Evolutionary conservation across 768 basidiomycete species (phyloP), one percentile per base, ranked within the genome.

Genomic region (Lactifluus pinguis): DNA sequence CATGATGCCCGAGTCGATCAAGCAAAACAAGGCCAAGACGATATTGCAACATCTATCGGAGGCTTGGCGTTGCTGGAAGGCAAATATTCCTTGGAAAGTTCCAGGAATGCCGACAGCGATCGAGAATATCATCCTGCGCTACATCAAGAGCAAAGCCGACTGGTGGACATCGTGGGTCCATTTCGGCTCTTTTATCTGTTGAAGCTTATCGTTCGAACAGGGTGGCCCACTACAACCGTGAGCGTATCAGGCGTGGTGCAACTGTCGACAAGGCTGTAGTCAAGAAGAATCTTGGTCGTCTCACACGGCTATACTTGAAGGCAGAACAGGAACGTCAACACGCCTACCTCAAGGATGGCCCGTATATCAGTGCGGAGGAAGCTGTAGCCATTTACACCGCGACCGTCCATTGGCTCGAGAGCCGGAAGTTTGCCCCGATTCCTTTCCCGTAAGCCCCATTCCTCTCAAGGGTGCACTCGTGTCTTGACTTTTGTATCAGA

Each of bases 1-100:
- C 77, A 98, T 98, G 95, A 98, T 98, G 95, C 97, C 97, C 7
- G 97, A 98, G 73, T 93, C 91, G 2, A 95, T 98, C 78, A 95
- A 95, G 75, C 93, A 95, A 75, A 99, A 98, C 76, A 98, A 99
- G 78, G 86, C 94, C n/a, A 99, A 99, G 79, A 98, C 97, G 11
- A 98, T 99, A 66, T 70, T 99, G 71, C 97, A 99, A 72, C 97
- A 98, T 72, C 76, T 98, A 66, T 97, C 95, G 3, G 97, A 98
- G 72, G 97, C 95, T 10, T 98, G 97, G 97, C 81, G 95, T 67
- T 98, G 95, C 74, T 93, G 91, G 91, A 93, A 93, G 73, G 91
- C 91, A 4, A 93, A 93, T 70, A 93, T 99, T 68, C 97, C 97
- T 21, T 99, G 97, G 97, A 98, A 98, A 74, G 97, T 98, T 1